Evolutionary conservation across 129 eudicot species (phyloP).

Genomic region (Centrapalus pauciflorus): DNA sequence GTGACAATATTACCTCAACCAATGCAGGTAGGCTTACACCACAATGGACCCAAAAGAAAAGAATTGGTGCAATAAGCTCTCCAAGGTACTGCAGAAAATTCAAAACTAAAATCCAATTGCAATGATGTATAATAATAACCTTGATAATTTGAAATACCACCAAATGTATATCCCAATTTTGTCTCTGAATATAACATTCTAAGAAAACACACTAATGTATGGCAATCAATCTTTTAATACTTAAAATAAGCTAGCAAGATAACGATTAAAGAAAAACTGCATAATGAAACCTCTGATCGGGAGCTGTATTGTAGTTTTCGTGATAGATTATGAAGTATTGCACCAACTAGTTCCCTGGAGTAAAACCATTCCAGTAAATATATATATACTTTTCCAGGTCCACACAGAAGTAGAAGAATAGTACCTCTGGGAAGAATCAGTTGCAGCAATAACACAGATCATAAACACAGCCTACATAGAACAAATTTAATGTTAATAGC

Average conservation of each 20-base stretch:
- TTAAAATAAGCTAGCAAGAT: conserved; percentile 1
- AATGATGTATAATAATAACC: conserved; percentile 5
- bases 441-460: conserved; percentile 85
- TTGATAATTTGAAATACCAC: background rate
- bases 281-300: conserved; percentile 63
- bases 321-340: conserved; percentile 72
- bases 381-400: background rate
- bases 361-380: conserved; percentile 12
- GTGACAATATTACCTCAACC: conserved; percentile 60
- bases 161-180: background rate
- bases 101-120: background rate
- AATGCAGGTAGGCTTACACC: conserved; percentile 83
- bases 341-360: conserved; percentile 78
- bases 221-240: background rate
- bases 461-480: conserved; percentile 81
- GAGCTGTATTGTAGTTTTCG: conserved; percentile 50
- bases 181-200: background rate
- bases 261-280: conserved; percentile 3
- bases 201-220: background rate
- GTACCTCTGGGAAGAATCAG: conserved; percentile 75
- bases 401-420: conserved; percentile 6
- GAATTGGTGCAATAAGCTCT: conserved; percentile 78
- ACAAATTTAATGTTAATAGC: background rate
- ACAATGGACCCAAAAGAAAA: conserved; percentile 86
- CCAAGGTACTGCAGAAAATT: conserved; percentile 70